Evolutionary conservation across 2,329 filamentous ascomycete genomes (phyloP).

Genomic region (Aspergillus tanneri): DNA sequence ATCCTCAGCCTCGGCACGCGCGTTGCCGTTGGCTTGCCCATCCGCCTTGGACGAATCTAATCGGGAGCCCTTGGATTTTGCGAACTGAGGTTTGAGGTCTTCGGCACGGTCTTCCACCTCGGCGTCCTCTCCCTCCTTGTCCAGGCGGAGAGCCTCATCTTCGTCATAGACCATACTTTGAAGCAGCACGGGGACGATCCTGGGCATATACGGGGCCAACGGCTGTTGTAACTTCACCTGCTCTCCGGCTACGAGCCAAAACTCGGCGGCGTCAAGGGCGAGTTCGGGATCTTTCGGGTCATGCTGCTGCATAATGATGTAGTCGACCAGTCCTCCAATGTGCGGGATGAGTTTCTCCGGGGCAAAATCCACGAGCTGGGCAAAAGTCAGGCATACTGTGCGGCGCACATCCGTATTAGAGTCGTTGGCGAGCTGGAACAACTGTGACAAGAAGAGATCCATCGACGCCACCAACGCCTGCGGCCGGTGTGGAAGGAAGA

Average conservation of each 20-base stretch:
- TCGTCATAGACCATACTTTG: slow-evolving; percentile 96
- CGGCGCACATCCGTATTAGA: slow-evolving; percentile 77
- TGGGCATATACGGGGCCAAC: slow-evolving; percentile 73
- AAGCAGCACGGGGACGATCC: slow-evolving; percentile 86
- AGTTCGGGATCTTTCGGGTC: slow-evolving; percentile 79
- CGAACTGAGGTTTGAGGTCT: slow-evolving; percentile 91
- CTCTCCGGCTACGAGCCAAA: slow-evolving; percentile 93
- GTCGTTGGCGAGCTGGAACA: slow-evolving; percentile 80
- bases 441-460: slow-evolving; percentile 74
- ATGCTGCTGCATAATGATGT: slow-evolving; percentile 86
- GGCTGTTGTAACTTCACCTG: slow-evolving; percentile 75
- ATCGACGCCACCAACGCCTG: slow-evolving; percentile 77
- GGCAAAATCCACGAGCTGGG: slow-evolving; percentile 84
- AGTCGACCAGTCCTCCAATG: slow-evolving; percentile 83
- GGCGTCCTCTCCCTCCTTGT: slow-evolving; percentile 82
- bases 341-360: slow-evolving; percentile 90
- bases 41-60: slow-evolving; percentile 53
- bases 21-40: slow-evolving; percentile 40
- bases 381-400: slow-evolving; percentile 90
- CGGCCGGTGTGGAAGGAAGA: slow-evolving; percentile 83
- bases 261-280: slow-evolving; percentile 91
- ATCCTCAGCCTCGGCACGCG: slow-evolving; percentile 53
- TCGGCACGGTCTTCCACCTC: slow-evolving; percentile 86
- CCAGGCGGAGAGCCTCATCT: slow-evolving; percentile 83
- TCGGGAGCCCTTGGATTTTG: slow-evolving; percentile 65